A percentile compares a stretch with the other conserved stretches of the same genome.
Evolutionary conservation across 768 basidiomycete species (phyloP).

Genomic region (Hygrophoropsis aurantiaca): DNA sequence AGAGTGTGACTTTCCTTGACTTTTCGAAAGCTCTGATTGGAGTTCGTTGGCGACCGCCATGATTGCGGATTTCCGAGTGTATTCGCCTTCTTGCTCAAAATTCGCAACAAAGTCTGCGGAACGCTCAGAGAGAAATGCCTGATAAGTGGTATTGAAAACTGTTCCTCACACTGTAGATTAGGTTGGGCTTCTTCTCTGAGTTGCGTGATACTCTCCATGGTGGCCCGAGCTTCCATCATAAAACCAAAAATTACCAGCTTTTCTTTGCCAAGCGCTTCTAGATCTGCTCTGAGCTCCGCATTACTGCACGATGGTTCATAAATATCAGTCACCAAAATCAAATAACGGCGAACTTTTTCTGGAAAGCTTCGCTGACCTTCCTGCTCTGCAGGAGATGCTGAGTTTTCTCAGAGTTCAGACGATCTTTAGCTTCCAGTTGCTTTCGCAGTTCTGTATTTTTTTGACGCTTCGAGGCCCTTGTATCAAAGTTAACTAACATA

Average conservation of each 20-base stretch:
- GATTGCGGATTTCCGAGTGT: constrained; percentile 23
- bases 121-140: not conserved
- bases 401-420: not conserved
- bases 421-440: constrained; percentile 13
- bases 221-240: constrained; percentile 21
- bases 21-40: constrained; percentile 33
- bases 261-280: constrained; percentile 26
- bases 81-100: constrained; percentile 24
- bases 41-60: constrained; percentile 32
- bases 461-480: constrained; percentile 14
- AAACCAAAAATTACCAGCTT: constrained; percentile 20
- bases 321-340: not conserved
- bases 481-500: not conserved
- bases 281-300: constrained; percentile 25
- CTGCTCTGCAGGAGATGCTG: not conserved
- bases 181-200: constrained; percentile 19
- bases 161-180: constrained; percentile 25
- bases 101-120: constrained; percentile 26
- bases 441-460: constrained; percentile 18
- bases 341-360: too few relatives aligned
- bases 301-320: constrained; percentile 17
- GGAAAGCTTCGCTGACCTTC: not conserved
- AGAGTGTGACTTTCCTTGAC: constrained; percentile 19
- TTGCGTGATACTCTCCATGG: constrained; percentile 23
- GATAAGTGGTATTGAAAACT: not conserved